These are phyloP conservation scores for Salix purpurea DNA, from an alignment of 345 rosid species.

Conservation along the genomic window DNA sequence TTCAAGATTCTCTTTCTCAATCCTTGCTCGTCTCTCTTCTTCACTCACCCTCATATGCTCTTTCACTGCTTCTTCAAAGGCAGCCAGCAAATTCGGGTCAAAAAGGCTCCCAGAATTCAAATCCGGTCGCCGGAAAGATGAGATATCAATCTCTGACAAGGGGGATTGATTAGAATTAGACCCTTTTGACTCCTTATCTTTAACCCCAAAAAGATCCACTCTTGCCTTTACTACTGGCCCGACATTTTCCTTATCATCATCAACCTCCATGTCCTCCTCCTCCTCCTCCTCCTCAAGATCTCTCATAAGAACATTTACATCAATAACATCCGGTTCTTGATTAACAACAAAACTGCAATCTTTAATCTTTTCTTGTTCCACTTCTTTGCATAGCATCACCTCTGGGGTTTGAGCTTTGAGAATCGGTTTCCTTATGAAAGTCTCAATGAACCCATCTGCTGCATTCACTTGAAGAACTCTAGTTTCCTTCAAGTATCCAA, in stretches of 20 bases:
- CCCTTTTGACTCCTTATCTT: constrained; percentile 20
- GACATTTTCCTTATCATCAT: constrained; percentile 49
- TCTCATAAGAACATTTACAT: constrained; percentile 44
- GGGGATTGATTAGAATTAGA: constrained; percentile 21
- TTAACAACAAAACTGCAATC: neutral
- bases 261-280: constrained; percentile 21
- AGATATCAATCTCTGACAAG: constrained; percentile 45
- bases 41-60: constrained; percentile 39
- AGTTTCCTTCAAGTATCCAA: constrained; percentile 61
- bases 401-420: constrained; percentile 22
- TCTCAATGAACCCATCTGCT: constrained; percentile 52
- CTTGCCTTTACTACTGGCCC: constrained; percentile 24
- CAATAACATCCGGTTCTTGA: constrained; percentile 36
- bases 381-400: constrained; percentile 15
- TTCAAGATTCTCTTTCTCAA: constrained; percentile 4
- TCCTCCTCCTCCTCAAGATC: constrained; percentile 36
- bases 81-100: constrained; percentile 68
- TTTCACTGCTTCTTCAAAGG: constrained; percentile 55
- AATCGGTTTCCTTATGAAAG: constrained; percentile 26
- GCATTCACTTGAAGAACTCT: constrained; percentile 53
- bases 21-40: constrained; percentile 33
- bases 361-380: constrained; percentile 21
- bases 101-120: constrained; percentile 63
- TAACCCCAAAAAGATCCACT: neutral
- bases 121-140: constrained; percentile 63